Base-by-base conservation (phyloP, 2,329 filamentous ascomycete species). In the Verticillium zaregamsianum region DNA sequence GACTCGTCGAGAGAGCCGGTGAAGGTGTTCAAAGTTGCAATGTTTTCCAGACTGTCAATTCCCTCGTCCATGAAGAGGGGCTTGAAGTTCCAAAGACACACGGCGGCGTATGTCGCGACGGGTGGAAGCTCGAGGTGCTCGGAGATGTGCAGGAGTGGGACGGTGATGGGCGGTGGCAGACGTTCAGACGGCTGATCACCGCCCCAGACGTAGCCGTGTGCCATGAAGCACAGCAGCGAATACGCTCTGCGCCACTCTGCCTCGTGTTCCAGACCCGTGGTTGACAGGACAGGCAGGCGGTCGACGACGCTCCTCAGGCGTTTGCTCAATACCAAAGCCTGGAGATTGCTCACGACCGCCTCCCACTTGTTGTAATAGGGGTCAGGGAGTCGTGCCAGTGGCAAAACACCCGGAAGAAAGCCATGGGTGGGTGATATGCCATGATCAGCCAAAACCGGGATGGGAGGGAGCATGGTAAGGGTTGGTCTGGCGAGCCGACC, bases 331-430 rank as follows among this genome's bases (percentile, higher is more conserved):
- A 98, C 88, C 63, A 98, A 81, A 14, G 89, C 87, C 77, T 97
- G 95, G 33, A 99, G 82, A 71, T 97, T 97, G 67, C 88, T 85
- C 37, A 90, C 86, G 58, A 97, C 84, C 55, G 90, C 86, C 78
- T 99, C 95, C 95, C 95, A 99, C 72, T 92, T 92, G 75, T 91
- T 89, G 77, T 98, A 99, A 80, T 97, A 98, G 3, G 90, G 86
- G 71, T 97, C 91, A 11, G 93, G 90, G 15, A 99, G 86, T 61
- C 86, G 80, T 64, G 91, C 88, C 65, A 98, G 81, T 52, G 95
- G 95, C 39, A 90, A 79, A 66, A 92, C 87, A 65, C 90, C 82
- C 2, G 95, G 93, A 60, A 99, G 86, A 79, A 99, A 99, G 70
- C 95, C 95, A 77, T 92, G 87, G 62, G 87, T 81, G 64, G 85